Conservation (phyloP, 331 rosid species). For the Malus hybrid region DNA sequence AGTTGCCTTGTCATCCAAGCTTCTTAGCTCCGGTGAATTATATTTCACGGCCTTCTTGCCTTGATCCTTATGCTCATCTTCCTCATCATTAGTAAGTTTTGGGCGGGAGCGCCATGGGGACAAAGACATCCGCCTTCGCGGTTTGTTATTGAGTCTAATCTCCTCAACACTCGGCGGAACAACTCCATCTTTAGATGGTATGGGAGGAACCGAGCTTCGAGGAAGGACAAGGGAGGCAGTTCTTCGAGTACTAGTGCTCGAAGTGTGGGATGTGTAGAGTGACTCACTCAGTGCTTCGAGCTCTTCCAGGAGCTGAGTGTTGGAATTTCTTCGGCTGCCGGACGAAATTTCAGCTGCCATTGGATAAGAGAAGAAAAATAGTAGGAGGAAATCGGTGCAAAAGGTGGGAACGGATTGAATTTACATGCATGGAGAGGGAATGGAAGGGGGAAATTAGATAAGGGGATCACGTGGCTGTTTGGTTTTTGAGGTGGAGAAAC, state of each 20-base stretch:
- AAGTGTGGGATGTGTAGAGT: constrained; percentile 61
- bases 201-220: constrained; percentile 44
- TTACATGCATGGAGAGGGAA: background rate
- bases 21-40: constrained; percentile 22
- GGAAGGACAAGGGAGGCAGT: constrained; percentile 92
- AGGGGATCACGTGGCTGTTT: constrained; percentile 17
- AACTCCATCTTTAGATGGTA: constrained; percentile 37
- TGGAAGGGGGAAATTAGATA: constrained; percentile 20
- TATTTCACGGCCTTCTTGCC: constrained; percentile 15
- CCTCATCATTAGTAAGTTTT: constrained; percentile 28
- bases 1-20: constrained; percentile 28
- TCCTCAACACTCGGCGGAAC: constrained; percentile 20
- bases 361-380: background rate
- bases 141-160: constrained; percentile 18
- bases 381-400: background rate
- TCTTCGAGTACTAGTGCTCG: constrained; percentile 48
- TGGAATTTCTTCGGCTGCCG: constrained; percentile 35
- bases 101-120: constrained; percentile 85
- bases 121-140: constrained; percentile 76
- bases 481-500: constrained; percentile 25
- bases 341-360: constrained; percentile 51
- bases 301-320: constrained; percentile 70
- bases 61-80: background rate
- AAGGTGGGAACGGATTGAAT: background rate
- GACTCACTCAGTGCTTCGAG: constrained; percentile 79